Evolutionary conservation across 768 basidiomycete species (phyloP), one percentile per base, ranked within the genome.

Genomic region (Rubroboletus pulcherrimus): DNA sequence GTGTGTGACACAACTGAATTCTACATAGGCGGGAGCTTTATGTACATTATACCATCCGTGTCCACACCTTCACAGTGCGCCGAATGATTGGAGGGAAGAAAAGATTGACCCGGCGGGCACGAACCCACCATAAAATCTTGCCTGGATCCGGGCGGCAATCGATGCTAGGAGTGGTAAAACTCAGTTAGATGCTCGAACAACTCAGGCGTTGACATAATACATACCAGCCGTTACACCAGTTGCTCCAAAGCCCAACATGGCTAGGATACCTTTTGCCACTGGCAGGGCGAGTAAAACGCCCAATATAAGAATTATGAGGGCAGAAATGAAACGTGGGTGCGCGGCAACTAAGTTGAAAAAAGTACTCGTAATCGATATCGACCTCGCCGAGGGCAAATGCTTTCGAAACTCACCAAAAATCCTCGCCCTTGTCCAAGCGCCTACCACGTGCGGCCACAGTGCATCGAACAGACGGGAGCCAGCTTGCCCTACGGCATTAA

Each of bases 1-100:
- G 17, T 30, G 1, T 5, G 43, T 30, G 29, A 45, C 30, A 30
- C 4, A 7, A 21, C n/a, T 7, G 24, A 9, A 29, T 19, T 19
- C 8, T 47, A 24, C 21, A n/a, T 26, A 34, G 15, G 14, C 14
- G 12, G n/a, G 14, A 19, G 9, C 14, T 30, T 35, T 26, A 26
- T 26, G 26, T 26, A 39, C 30, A 33, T 11, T 5, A 4, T 30
- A 33, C 2, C 5, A 35, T 5, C 10, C 31, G 2, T 6, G 19
- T 8, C 30, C 6, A 7, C 21, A 35, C 9, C 19, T 26, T 26
- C n/a, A 49, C 26, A 12, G 3, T 0, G 61, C 51, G 0, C 63
- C 60, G 7, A 54, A 46, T 0, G 57, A 66, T 0, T 66, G 64
- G 0, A 63, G 5, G 8, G 3, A 0, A 1, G 63, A 5, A 30